A percentile compares a stretch with the other conserved stretches of the same genome.
Evolutionary conservation across 371 early-diverging fungal species (phyloP).

Genomic region (Rhizopus sp.): DNA sequence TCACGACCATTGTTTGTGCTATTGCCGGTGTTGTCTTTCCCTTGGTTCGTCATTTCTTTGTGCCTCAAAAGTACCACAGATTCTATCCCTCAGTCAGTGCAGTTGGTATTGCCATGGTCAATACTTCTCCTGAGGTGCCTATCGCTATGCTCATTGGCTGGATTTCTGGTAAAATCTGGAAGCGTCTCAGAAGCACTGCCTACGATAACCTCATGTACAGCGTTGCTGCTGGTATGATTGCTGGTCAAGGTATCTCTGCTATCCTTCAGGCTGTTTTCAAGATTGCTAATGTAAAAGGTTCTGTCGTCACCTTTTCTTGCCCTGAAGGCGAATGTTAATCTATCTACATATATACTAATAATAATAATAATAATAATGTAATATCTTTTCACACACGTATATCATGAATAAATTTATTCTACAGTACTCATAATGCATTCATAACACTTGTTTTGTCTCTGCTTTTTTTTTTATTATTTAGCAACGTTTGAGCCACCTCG

Average conservation of each 20-base stretch:
- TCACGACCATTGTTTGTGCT: slow-evolving; percentile 54
- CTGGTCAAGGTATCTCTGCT: slow-evolving; percentile 77
- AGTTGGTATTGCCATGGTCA: slow-evolving; percentile 73
- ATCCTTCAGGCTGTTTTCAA: slow-evolving; percentile 62
- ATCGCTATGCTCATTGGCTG: slow-evolving; percentile 67
- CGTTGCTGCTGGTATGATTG: slow-evolving; percentile 71
- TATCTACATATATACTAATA: too few relatives aligned
- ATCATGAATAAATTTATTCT: too few relatives aligned
- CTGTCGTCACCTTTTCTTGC: slow-evolving; percentile 34
- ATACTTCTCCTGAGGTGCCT: slow-evolving; percentile 57
- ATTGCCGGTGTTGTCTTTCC: slow-evolving; percentile 50
- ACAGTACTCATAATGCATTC: too few relatives aligned
- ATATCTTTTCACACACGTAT: too few relatives aligned
- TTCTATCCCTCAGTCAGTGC: slow-evolving; percentile 67
- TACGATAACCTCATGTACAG: slow-evolving; percentile 57
- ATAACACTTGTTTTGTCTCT: too few relatives aligned
- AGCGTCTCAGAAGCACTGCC: slow-evolving; percentile 30
- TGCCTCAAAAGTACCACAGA: slow-evolving; percentile 55
- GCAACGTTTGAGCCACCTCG: background rate
- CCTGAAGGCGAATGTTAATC: slow-evolving; percentile 1
- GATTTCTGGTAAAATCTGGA: slow-evolving; percentile 59
- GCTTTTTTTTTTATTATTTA: too few relatives aligned
- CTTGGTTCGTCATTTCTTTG: slow-evolving; percentile 49
- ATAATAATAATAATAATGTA: too few relatives aligned
- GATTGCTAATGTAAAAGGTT: slow-evolving; percentile 33